These are phyloP conservation scores for Ganoderma resinaceum DNA, from an alignment of 1,284 basidiomycete genomes.

Conservation along the genomic window DNA sequence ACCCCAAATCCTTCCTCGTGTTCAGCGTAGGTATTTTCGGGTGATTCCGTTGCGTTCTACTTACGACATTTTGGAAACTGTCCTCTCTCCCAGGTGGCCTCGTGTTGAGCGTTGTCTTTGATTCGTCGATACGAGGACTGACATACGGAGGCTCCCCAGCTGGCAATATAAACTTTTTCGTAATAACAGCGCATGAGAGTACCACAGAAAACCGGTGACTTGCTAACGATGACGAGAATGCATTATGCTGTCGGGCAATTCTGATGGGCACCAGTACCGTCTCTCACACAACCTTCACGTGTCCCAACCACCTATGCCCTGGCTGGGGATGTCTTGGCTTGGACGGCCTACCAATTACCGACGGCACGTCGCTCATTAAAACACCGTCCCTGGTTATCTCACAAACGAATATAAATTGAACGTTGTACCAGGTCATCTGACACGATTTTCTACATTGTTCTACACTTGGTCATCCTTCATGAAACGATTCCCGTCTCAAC, in stretches of 20 bases:
- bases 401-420: background rate
- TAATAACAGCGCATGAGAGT: background rate
- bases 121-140: background rate
- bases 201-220: background rate
- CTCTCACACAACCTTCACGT: conserved; percentile 3
- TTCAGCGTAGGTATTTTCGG: background rate
- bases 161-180: background rate
- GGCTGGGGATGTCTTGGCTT: background rate
- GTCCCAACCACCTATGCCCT: background rate
- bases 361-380: background rate
- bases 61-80: background rate
- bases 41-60: background rate
- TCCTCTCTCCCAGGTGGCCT: background rate
- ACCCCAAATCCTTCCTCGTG: conserved; percentile 1
- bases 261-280: background rate
- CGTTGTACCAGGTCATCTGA: background rate
- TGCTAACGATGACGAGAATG: background rate
- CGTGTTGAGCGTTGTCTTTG: background rate
- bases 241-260: background rate
- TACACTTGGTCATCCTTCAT: background rate
- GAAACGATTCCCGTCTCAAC: background rate
- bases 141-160: background rate
- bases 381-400: background rate
- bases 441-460: background rate
- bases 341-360: background rate